Conservation (phyloP, 441 rosid genomes). For the Euphorbia celastroides region DNA sequence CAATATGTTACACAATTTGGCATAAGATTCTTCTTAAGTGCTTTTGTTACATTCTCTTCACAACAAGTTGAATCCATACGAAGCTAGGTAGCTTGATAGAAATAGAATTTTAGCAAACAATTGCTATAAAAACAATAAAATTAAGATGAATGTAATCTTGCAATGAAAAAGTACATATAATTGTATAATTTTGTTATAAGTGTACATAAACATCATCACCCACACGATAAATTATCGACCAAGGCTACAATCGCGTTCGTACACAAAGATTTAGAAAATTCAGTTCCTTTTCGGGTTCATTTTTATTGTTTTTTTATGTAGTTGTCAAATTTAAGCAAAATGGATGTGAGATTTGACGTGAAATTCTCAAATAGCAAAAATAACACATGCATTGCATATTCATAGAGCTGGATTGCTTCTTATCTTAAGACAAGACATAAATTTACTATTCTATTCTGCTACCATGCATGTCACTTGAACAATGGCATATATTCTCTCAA, state of each 20-base stretch:
- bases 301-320: background rate
- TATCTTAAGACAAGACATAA: slow-evolving; percentile 7
- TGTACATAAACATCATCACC: too few relatives aligned
- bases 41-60: background rate
- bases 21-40: slow-evolving; percentile 9
- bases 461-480: background rate
- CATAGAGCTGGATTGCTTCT: background rate
- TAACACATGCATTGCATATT: slow-evolving; percentile 1
- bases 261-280: slow-evolving; percentile 11
- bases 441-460: background rate
- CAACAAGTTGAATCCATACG: background rate
- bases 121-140: too few relatives aligned
- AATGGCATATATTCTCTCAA: background rate
- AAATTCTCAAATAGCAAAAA: background rate
- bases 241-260: too few relatives aligned
- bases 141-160: too few relatives aligned
- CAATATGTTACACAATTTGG: background rate
- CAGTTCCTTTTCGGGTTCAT: slow-evolving; percentile 2
- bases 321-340: background rate
- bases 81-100: too few relatives aligned
- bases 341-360: background rate
- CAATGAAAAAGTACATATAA: too few relatives aligned
- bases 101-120: too few relatives aligned
- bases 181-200: too few relatives aligned
- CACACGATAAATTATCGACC: too few relatives aligned